phyloP scores from a whole-genome alignment of 129 eudicot species.

The Pulicaria dysenterica region DNA sequence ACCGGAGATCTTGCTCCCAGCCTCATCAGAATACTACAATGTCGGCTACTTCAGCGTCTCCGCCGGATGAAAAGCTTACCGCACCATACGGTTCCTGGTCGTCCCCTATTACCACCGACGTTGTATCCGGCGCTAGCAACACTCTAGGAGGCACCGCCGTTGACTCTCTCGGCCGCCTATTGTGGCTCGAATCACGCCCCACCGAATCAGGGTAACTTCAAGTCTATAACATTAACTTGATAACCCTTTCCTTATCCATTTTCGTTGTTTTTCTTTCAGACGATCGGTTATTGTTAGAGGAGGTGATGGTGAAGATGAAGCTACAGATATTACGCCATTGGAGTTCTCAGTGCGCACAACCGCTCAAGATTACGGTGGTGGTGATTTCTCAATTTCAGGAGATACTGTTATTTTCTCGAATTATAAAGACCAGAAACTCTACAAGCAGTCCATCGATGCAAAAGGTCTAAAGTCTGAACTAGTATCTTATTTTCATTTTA shows the following conservation, averaged over 20 bases:
- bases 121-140: constrained; percentile 48
- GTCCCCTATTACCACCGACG: constrained; percentile 88
- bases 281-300: constrained; percentile 44
- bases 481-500: neutral
- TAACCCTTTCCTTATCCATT: neutral
- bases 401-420: constrained; percentile 39
- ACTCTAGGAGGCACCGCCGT: constrained; percentile 42
- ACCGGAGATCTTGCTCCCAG: neutral
- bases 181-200: constrained; percentile 59
- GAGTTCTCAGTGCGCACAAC: constrained; percentile 45
- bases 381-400: constrained; percentile 40
- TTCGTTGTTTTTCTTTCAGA: constrained; percentile 5
- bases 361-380: constrained; percentile 52
- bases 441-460: constrained; percentile 35
- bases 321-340: constrained; percentile 39
- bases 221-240: neutral
- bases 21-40: neutral
- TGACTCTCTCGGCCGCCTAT: constrained; percentile 38
- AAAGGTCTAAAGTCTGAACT: constrained; percentile 29
- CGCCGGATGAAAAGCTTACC: constrained; percentile 35
- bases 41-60: constrained; percentile 32
- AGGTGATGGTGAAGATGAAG: constrained; percentile 31
- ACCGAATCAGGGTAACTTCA: constrained; percentile 43
- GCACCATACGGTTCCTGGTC: constrained; percentile 88
- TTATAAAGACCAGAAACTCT: constrained; percentile 46